Conservation (phyloP, 1,284 basidiomycete species). For the Leccinum pachyderme region DNA sequence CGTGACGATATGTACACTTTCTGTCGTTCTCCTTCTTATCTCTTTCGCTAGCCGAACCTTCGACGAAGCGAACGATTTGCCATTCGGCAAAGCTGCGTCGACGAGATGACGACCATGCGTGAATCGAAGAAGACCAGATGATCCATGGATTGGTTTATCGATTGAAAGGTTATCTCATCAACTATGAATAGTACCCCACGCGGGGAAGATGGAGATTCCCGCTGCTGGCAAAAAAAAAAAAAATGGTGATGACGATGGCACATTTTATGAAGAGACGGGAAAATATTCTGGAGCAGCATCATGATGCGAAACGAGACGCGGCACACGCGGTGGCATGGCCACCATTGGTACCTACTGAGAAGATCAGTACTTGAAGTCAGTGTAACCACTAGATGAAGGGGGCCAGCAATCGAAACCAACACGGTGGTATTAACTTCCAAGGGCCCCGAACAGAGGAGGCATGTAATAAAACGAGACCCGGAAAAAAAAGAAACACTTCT, state of each 20-base stretch:
- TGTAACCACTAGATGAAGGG: neutral
- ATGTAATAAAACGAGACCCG: neutral
- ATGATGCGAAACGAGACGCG: constrained; percentile 6
- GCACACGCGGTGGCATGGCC: neutral
- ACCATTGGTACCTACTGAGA: neutral
- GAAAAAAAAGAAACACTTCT: neutral
- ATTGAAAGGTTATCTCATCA: constrained; percentile 21
- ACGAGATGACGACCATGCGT: neutral
- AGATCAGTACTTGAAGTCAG: neutral
- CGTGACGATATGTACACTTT: constrained; percentile 1
- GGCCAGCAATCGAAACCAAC: neutral
- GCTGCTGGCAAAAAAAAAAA: constrained; percentile 2
- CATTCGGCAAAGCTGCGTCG: neutral
- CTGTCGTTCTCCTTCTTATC: neutral
- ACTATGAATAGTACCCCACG: constrained; percentile 18
- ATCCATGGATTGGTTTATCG: constrained; percentile 16
- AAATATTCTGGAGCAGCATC: neutral
- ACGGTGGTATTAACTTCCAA: neutral
- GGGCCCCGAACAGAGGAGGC: neutral
- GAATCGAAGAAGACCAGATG: neutral
- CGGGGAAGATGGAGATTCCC: constrained; percentile 17
- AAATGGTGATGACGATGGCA: constrained; percentile 1
- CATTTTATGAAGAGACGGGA: constrained; percentile 9
- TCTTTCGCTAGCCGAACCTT: neutral
- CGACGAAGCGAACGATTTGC: neutral